These are phyloP conservation scores for Glycine tomentella DNA, from an alignment of 306 rosid genomes.

Conservation along the genomic window DNA sequence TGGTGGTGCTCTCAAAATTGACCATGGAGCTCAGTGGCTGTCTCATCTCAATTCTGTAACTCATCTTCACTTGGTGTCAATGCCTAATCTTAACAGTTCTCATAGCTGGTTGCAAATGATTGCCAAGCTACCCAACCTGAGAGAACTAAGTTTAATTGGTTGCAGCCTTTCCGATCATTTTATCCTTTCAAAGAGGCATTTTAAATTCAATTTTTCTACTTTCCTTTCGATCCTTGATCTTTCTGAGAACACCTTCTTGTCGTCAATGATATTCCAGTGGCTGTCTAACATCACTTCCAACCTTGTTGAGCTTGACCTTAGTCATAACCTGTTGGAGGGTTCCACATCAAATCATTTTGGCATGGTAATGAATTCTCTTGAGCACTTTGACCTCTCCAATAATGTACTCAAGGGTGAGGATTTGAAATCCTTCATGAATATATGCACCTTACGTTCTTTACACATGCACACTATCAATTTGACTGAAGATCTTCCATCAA, in stretches of 20 bases:
- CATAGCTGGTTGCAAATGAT: slow-evolving; percentile 8
- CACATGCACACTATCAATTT: accelerated
- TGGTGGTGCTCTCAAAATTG: slow-evolving; percentile 1
- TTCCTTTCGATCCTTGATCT: slow-evolving; percentile 35
- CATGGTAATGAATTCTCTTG: background rate
- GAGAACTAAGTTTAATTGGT: background rate
- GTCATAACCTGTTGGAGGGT: background rate
- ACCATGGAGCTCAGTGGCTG: slow-evolving; percentile 5
- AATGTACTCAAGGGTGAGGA: background rate
- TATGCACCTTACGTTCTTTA: slow-evolving; percentile 23
- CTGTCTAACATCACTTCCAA: slow-evolving; percentile 27
- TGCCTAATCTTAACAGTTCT: slow-evolving; percentile 8
- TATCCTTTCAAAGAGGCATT: background rate
- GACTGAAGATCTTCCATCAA: background rate
- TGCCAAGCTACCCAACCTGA: slow-evolving; percentile 28
- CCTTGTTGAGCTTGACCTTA: slow-evolving; percentile 42
- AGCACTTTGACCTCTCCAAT: background rate
- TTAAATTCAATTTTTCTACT: slow-evolving; percentile 20
- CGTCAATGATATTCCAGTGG: slow-evolving; percentile 44
- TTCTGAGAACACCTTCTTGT: background rate
- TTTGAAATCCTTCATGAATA: background rate
- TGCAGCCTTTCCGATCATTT: slow-evolving; percentile 40
- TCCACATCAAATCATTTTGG: slow-evolving; percentile 33
- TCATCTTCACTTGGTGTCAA: background rate
- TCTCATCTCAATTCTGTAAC: slow-evolving; percentile 44